Base-by-base conservation (phyloP, 192 early-diverging fungal genomes). In the Lunasporangiospora selenospora region DNA sequence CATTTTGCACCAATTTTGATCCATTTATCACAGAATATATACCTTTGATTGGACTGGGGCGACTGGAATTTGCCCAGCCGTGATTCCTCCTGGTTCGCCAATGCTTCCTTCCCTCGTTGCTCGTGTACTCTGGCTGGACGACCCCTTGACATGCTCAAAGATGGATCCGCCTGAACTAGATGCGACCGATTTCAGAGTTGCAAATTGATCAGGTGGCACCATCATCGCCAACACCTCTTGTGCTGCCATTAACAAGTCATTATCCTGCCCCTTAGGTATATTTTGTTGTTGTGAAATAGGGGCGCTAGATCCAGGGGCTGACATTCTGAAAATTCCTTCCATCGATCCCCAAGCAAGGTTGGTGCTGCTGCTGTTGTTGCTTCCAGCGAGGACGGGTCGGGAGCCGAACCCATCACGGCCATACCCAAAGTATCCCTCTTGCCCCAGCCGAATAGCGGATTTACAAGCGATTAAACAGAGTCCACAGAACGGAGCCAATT, bases 401-500 rank as follows among this genome's bases (percentile, higher is more conserved):
- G n/a, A n/a, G n/a, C n/a, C n/a, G n/a, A 58, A 79, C 21, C 56
- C 71, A 21, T 57, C 70, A 34, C 51, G 53, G 18, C 65, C 65
- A 27, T 59, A 65, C 58, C 43, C 61, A 48, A 52, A 63, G 45
- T 55, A 56, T 0, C 61, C 71, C 39, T 64, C 70, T 26, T 67
- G 70, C 21, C 62, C 67, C 21, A 73, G 42, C 1, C 53, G 53
- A 15, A 73, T 29, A 1, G 75, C 66, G 3, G 61, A 42, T 29
- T 79, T 75, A 32, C 77, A 62, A 4, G 67, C 77, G 27, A 75
- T 67, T 33, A 79, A 51, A 49, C 77, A 79, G 24, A 79, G 34
- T 33, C 77, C 77, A 56, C 77, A 79, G 45, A 79, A 79, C 23
- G 77, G 77, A 9, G 69, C 71, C 49, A 79, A 51, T 30, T 79